Evolutionary conservation across 1,139 yeast species (phyloP).

Genomic region (Candida glucosophila): DNA sequence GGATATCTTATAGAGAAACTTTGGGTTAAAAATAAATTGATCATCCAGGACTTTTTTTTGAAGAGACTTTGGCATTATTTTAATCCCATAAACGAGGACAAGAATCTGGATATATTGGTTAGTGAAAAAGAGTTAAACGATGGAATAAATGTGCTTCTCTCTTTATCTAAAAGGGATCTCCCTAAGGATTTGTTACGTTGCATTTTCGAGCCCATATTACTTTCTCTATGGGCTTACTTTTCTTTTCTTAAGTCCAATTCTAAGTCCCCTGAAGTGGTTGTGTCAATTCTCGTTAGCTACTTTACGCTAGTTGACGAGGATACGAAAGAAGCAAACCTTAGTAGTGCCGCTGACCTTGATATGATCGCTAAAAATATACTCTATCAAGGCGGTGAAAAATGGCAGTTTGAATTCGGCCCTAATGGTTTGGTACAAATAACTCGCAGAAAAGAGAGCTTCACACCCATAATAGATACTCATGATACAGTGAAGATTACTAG

Average conservation of each 20-base stretch:
- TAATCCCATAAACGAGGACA: conserved; percentile 17
- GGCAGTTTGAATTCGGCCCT: conserved; percentile 47
- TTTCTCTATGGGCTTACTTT: conserved; percentile 56
- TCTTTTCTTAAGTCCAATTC: conserved; percentile 35
- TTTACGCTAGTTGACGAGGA: conserved; percentile 23
- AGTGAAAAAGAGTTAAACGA: conserved; percentile 49
- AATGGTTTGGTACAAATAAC: conserved; percentile 49
- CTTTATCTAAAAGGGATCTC: conserved; percentile 48
- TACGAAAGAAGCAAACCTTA: conserved; percentile 5
- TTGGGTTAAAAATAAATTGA: conserved; percentile 41
- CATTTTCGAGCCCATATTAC: conserved; percentile 36
- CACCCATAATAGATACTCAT: conserved; percentile 7
- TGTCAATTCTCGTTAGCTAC: conserved; percentile 40
- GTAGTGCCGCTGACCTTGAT: conserved; percentile 22
- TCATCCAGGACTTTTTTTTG: conserved; percentile 54
- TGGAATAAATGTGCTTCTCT: conserved; percentile 54
- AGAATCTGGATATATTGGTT: conserved; percentile 16
- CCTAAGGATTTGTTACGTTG: conserved; percentile 31
- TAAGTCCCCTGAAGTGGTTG: conserved; percentile 35
- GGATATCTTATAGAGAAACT: conserved; percentile 47
- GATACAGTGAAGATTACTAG: conserved; percentile 15
- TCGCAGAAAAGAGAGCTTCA: conserved; percentile 7
- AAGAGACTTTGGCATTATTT: conserved; percentile 37
- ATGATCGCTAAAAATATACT: conserved; percentile 35
- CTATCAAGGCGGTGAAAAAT: conserved; percentile 33